Evolutionary conservation across 345 rosid genomes (phyloP), one percentile per base, ranked within the genome.

Genomic region (Alliaria petiolata): DNA sequence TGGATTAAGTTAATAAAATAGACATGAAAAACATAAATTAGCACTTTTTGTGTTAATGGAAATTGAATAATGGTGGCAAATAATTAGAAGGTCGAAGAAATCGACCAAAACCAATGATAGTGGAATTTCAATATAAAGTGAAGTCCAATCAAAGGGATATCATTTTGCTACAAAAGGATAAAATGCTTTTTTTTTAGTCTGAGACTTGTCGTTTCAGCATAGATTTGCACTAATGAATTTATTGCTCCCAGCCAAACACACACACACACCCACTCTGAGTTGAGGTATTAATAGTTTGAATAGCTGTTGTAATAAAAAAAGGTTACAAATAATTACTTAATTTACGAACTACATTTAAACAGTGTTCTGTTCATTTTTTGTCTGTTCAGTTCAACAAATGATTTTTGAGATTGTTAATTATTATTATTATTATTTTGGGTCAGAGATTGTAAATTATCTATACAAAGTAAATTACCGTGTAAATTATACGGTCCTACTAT

Each of bases 81-180:
- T 61, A 75, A 60, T 75, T 35, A 43, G 19, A 68, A 35, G 42
- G 44, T 52, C 16, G 74, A 75, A 62, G 58, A 68, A 68, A 67
- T 51, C 9, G 20, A 67, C 19, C 35, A 67, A 22, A 60, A 51
- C 78, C 73, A 67, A 74, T 40, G 49, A 59, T 74, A 67, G 63
- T 74, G 73, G 73, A 67, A 45, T 42, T 50, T 33, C 2, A 51
- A 49, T 33, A 67, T 74, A 67, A 74, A 67, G 73, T 51, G 42
- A 60, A 60, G 78, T 74, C 73, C 57, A 74, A 74, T 74, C 68
- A 73, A 65, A 56, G 65, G 17, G 69, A 59, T 74, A 60, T 74
- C 25, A 51, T 74, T 67, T 74, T 58, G 67, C 62, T 40, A 66
- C 46, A 57, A 58, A 58, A 50, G 47, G 72, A 51, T 67, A 43